Percentiles rank a stretch among this genome's conserved stretches.
Evolutionary conservation across 2,329 filamentous ascomycete species (phyloP).

Genomic region (Elsinoe batatas): DNA sequence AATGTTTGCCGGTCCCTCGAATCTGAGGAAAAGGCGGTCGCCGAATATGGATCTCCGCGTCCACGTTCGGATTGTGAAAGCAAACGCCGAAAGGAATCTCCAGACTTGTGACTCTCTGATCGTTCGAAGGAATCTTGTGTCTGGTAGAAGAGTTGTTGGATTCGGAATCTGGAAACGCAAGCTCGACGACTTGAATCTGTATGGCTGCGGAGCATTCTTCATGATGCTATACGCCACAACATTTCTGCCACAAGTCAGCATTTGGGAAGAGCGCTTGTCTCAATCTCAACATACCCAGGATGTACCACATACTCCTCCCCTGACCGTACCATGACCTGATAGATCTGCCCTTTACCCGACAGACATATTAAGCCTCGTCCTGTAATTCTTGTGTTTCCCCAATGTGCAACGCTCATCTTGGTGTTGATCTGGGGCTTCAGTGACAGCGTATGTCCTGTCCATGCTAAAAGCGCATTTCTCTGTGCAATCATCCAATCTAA

Average conservation of each 20-base stretch:
- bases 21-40: conserved; percentile 82
- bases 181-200: conserved; percentile 70
- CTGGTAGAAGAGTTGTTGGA: conserved; percentile 54
- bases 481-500: conserved; percentile 93
- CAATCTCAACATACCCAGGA: conserved; percentile 45
- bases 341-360: conserved; percentile 78
- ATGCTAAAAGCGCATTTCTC: conserved; percentile 79
- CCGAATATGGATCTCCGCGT: conserved; percentile 81
- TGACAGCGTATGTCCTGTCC: conserved; percentile 81
- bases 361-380: conserved; percentile 80
- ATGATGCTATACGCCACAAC: conserved; percentile 82
- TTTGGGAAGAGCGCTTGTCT: not conserved
- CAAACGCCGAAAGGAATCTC: conserved; percentile 54
- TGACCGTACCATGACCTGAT: conserved; percentile 68
- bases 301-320: conserved; percentile 89
- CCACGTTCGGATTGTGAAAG: conserved; percentile 65
- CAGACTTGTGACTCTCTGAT: conserved; percentile 65
- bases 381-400: conserved; percentile 83
- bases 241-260: conserved; percentile 44
- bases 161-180: conserved; percentile 70
- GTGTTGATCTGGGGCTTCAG: conserved; percentile 67
- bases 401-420: conserved; percentile 68
- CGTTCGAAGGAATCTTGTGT: conserved; percentile 61
- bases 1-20: conserved; percentile 76
- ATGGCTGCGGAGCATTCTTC: conserved; percentile 64